phyloP scores from a whole-genome alignment of 495 filamentous ascomycete genomes.

The Talaromyces trachyspermus region DNA sequence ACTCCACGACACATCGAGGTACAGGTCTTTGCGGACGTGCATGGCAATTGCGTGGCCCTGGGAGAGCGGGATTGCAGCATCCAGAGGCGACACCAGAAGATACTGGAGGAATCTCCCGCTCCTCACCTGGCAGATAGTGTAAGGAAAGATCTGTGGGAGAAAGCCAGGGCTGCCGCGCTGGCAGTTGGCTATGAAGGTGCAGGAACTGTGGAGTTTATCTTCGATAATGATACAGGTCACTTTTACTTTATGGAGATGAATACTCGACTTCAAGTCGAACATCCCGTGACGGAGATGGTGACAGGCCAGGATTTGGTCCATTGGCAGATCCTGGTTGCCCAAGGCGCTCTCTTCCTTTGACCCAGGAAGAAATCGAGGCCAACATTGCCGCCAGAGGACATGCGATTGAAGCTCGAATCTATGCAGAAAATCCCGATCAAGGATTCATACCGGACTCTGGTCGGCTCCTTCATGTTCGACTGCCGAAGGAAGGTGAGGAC shows the following conservation, averaged over 20 bases:
- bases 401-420: constrained; percentile 93
- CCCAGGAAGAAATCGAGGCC: constrained; percentile 72
- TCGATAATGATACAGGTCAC: constrained; percentile 86
- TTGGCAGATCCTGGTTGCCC: constrained; percentile 92
- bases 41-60: constrained; percentile 76
- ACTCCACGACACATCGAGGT: constrained; percentile 96
- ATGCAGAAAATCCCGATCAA: constrained; percentile 85
- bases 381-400: constrained; percentile 69
- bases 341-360: constrained; percentile 82
- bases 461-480: constrained; percentile 72
- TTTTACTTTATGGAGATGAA: constrained; percentile 99
- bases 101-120: constrained; percentile 92
- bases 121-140: constrained; percentile 73
- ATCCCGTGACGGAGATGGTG: constrained; percentile 95
- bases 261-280: constrained; percentile 91
- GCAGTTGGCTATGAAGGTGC: constrained; percentile 95
- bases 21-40: constrained; percentile 89
- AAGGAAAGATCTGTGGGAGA: constrained; percentile 85
- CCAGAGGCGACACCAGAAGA: constrained; percentile 90
- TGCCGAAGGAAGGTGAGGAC: constrained; percentile 58
- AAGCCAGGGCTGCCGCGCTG: constrained; percentile 79
- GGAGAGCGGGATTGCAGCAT: constrained; percentile 85
- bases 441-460: constrained; percentile 94
- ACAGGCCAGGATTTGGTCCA: constrained; percentile 91
- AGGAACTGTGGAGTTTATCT: constrained; percentile 97